These are phyloP conservation scores for Cladosporium sp. DNA, from an alignment of 2,329 filamentous ascomycete genomes.

Conservation along the genomic window DNA sequence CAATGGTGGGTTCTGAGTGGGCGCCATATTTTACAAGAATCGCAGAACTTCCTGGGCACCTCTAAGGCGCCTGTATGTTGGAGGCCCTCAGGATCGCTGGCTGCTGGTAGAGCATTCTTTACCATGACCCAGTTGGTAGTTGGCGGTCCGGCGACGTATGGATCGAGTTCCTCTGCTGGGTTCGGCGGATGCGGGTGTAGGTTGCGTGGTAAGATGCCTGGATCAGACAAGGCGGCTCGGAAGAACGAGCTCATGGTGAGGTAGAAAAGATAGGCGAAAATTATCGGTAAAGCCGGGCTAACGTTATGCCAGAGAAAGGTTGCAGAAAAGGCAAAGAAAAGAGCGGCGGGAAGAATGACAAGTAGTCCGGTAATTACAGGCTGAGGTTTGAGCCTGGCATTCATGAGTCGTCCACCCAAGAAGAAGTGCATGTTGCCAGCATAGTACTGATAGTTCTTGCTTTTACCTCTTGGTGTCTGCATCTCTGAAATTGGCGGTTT, in stretches of 20 bases:
- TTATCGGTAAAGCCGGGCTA: constrained; percentile 82
- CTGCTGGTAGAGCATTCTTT: constrained; percentile 25
- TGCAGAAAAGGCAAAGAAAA: constrained; percentile 86
- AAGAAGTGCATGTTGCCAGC: constrained; percentile 91
- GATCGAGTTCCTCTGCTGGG: constrained; percentile 70
- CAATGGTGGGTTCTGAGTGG: constrained; percentile 95
- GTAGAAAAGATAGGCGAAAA: constrained; percentile 89
- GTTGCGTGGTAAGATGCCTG: constrained; percentile 90
- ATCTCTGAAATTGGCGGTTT: constrained; percentile 3
- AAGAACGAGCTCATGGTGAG: constrained; percentile 91
- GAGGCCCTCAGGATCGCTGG: constrained; percentile 22
- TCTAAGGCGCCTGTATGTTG: constrained; percentile 73
- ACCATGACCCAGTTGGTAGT: constrained; percentile 95
- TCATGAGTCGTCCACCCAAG: constrained; percentile 80
- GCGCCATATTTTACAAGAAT: constrained; percentile 96
- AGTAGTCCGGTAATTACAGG: constrained; percentile 83
- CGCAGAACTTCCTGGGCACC: constrained; percentile 96
- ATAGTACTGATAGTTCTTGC: constrained; percentile 88
- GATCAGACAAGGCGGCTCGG: constrained; percentile 88
- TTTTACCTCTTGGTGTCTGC: constrained; percentile 32
- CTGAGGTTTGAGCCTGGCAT: constrained; percentile 81
- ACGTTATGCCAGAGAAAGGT: constrained; percentile 83
- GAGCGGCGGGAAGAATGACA: constrained; percentile 71
- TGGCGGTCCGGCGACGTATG: constrained; percentile 75
- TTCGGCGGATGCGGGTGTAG: constrained; percentile 81